Evolutionary conservation across 176 grass and related monocot genomes (phyloP), one percentile per base, ranked within the genome.

Genomic region (Zizania latifolia): DNA sequence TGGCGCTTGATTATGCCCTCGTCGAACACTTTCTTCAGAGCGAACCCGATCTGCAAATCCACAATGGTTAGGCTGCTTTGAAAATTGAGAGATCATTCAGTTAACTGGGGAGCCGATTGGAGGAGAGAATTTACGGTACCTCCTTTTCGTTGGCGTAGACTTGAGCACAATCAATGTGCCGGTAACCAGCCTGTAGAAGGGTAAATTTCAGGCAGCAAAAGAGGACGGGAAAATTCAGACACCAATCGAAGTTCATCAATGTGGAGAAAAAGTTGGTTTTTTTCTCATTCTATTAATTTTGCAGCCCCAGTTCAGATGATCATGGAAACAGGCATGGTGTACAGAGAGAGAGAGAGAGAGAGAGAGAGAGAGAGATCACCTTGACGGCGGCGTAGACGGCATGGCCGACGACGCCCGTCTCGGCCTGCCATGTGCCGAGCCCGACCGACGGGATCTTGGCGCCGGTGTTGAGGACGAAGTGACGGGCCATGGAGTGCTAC

Each of bases 371-470:
- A n/a, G n/a, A n/a, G n/a, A n/a, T n/a, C n/a, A n/a, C 94, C 86
- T 92, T 93, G 57, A 98, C 84, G 57, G 91, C 94, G 36, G 90
- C 62, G 48, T 89, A 46, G 70, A 98, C 82, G n/a, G 94, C 91
- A 1, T 85, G 26, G 43, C 81, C 90, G 41, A 97, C 88, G 66
- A 85, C 44, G 32, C 78, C 83, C 4, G 85, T 65, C 23, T 72
- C 70, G 10, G 91, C 43, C 70, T 93, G 88, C 88, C 91, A 98
- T 15, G 94, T 98, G 30, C 94, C 94, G 29, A 98, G 89, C 32
- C 94, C 94, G 1, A 98, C 88, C 10, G 91, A 85, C 33, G 91
- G 94, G 64, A 98, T 93, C 88, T 92, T 87, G 21, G 88, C 84
- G 56, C 90, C 90, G 28, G 94, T 92, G 78, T 83, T 98, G 48